phyloP scores from a whole-genome alignment of 257 asterid species.

The Petunia axillaris region DNA sequence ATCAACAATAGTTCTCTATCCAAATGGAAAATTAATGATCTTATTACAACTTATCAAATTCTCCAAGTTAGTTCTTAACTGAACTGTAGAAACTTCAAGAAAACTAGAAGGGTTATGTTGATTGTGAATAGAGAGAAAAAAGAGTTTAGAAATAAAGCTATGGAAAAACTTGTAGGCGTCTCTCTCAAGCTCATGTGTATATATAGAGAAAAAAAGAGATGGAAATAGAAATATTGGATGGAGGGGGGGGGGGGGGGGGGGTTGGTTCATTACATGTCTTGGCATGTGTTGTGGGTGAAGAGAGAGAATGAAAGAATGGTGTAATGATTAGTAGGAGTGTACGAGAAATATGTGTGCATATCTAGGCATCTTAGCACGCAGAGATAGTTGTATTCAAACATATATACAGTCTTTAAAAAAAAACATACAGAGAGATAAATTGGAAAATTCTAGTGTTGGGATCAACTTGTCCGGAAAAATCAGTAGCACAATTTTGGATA shows the following conservation, averaged over 20 bases:
- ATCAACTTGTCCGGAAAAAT: too few relatives aligned
- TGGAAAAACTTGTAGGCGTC: neutral
- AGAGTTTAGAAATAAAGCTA: neutral
- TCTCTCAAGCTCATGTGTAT: neutral
- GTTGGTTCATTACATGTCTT: neutral
- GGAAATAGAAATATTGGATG: neutral
- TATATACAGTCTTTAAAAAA: neutral
- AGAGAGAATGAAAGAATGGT: constrained; percentile 13
- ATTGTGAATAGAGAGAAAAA: constrained; percentile 36
- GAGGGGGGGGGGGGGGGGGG: neutral
- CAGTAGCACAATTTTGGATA: too few relatives aligned
- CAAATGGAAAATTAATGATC: too few relatives aligned
- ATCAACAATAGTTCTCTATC: neutral
- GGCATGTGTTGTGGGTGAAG: constrained; percentile 17
- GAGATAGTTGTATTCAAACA: constrained; percentile 23
- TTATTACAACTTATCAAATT: neutral
- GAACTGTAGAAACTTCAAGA: constrained; percentile 40
- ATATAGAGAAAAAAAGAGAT: neutral
- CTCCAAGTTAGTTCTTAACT: neutral
- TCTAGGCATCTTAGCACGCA: constrained; percentile 25
- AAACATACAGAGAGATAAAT: too few relatives aligned
- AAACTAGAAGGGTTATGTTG: constrained; percentile 45
- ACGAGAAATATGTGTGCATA: constrained; percentile 40
- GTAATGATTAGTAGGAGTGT: constrained; percentile 37
- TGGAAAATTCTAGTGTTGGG: constrained; percentile 18